phyloP scores from a whole-genome alignment of 805 yeast genomes.

The Zygoascus flipseniorum region DNA sequence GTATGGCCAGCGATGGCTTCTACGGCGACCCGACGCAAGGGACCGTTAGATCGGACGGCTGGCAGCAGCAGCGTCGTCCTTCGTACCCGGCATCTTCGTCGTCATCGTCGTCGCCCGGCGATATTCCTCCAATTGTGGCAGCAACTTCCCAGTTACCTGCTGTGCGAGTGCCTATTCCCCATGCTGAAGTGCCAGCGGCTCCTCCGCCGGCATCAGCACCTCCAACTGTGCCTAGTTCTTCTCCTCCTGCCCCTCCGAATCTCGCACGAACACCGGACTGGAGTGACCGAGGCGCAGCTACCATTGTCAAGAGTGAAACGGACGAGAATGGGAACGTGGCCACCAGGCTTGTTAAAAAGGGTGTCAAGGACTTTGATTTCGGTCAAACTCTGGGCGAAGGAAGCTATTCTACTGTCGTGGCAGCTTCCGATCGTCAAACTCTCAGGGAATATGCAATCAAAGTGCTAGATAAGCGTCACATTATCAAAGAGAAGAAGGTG shows the following conservation, averaged over 20 bases:
- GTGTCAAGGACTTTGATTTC: constrained; percentile 79
- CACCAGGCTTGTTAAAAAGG: constrained; percentile 43
- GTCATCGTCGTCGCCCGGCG: background rate
- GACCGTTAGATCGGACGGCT: background rate
- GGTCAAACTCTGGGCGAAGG: constrained; percentile 91
- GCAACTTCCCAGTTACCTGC: background rate
- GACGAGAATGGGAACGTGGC: constrained; percentile 42
- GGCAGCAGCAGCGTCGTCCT: background rate
- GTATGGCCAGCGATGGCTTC: background rate
- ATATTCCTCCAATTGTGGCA: background rate
- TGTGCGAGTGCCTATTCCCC: background rate
- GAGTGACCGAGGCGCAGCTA: constrained; percentile 55
- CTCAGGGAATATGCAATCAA: constrained; percentile 81
- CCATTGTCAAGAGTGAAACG: constrained; percentile 36
- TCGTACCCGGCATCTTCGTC: background rate
- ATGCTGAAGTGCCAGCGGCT: background rate
- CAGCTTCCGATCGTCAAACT: constrained; percentile 71
- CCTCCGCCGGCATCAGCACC: background rate
- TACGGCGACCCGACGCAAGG: background rate
- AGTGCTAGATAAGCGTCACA: constrained; percentile 83
- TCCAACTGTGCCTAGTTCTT: background rate
- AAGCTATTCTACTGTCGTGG: constrained; percentile 87
- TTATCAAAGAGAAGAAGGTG: constrained; percentile 87
- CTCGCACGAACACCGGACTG: constrained; percentile 26
- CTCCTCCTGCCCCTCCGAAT: background rate